Conservation (phyloP, 345 rosid genomes). For the Raphanus sativus region DNA sequence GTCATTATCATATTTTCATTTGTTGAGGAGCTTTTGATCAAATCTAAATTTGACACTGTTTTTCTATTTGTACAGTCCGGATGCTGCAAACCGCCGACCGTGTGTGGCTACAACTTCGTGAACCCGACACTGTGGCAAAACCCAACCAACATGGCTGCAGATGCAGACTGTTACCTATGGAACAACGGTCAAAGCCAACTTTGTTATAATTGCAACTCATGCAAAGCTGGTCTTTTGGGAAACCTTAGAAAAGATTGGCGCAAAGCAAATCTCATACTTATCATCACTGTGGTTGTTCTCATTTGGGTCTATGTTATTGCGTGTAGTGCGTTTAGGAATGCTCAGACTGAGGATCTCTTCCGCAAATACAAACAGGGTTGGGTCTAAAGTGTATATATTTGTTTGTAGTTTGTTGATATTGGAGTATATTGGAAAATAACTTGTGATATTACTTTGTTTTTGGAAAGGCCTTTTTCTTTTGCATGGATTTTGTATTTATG, state of each 20-base stretch:
- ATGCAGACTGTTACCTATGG: slow-evolving; percentile 84
- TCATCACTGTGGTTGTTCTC: slow-evolving; percentile 67
- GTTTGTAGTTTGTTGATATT: slow-evolving; percentile 18
- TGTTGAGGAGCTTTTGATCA: not conserved
- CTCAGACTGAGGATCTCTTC: slow-evolving; percentile 81
- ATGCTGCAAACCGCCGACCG: slow-evolving; percentile 89
- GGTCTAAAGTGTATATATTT: slow-evolving; percentile 31
- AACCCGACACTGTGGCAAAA: slow-evolving; percentile 79
- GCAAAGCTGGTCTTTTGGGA: slow-evolving; percentile 85
- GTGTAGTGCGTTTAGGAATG: slow-evolving; percentile 85
- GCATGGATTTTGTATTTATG: not conserved
- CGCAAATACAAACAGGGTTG: slow-evolving; percentile 67
- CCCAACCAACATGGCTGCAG: slow-evolving; percentile 67
- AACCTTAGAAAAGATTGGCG: slow-evolving; percentile 89
- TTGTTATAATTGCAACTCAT: slow-evolving; percentile 80
- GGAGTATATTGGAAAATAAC: slow-evolving; percentile 3
- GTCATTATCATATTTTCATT: not conserved
- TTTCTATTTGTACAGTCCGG: slow-evolving; percentile 58
- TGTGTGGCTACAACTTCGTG: slow-evolving; percentile 75
- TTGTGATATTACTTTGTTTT: not conserved
- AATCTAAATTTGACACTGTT: not conserved
- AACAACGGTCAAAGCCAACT: slow-evolving; percentile 78
- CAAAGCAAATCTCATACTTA: slow-evolving; percentile 71
- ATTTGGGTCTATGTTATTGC: slow-evolving; percentile 82
- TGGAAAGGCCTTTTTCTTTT: not conserved